Evolutionary conservation across 2,329 filamentous ascomycete species (phyloP).

Genomic region (Pseudocercospora cruenta): DNA sequence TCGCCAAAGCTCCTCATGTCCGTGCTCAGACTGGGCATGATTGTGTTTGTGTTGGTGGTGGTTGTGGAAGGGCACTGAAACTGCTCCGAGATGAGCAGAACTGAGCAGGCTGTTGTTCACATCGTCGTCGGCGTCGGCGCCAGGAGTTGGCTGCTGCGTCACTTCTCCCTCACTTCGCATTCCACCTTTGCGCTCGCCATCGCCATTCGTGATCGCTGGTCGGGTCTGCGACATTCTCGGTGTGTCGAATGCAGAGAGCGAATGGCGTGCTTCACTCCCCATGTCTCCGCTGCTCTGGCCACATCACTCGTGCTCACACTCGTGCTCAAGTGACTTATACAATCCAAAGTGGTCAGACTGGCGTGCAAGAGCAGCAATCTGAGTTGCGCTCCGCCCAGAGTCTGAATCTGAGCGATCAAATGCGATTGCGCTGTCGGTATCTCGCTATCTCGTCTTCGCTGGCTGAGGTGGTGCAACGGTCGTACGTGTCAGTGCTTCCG

Average conservation of each 20-base stretch:
- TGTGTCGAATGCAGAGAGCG: neutral
- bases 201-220: neutral
- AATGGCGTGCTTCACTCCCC: neutral
- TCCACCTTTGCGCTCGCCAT: neutral
- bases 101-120: neutral
- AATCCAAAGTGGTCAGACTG: neutral
- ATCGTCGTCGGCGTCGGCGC: conserved; percentile 11
- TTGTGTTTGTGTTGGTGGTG: conserved; percentile 21
- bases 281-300: neutral
- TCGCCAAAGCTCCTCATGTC: conserved; percentile 34
- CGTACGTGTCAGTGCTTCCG: neutral
- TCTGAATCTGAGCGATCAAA: neutral
- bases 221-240: neutral
- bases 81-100: neutral
- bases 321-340: too few species aligned
- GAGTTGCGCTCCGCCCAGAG: neutral
- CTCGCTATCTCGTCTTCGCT: neutral
- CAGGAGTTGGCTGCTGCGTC: neutral
- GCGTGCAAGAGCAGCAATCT: neutral
- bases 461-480: neutral
- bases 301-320: neutral
- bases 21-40: conserved; percentile 12
- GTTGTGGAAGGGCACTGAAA: neutral
- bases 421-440: neutral
- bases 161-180: neutral